These are phyloP conservation scores for Pseudogymnoascus sp. DNA, from an alignment of 2,329 filamentous ascomycete species.

Conservation along the genomic window DNA sequence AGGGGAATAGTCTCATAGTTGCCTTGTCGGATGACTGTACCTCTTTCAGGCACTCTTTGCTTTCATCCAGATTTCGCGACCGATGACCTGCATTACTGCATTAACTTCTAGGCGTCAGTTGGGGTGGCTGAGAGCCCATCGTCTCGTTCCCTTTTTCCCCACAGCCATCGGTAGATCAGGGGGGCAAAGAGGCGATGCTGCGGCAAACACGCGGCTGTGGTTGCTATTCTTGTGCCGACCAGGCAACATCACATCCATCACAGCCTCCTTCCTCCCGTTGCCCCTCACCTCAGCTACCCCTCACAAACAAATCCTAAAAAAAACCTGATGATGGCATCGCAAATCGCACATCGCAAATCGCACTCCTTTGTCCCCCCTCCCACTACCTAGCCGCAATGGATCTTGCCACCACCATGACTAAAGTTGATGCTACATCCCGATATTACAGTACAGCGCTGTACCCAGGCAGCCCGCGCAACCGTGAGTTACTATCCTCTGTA, in stretches of 20 bases:
- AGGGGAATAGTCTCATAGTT: neutral
- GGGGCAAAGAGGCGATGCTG: neutral
- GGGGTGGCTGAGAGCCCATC: neutral
- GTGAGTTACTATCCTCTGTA: no score
- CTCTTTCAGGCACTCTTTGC: neutral
- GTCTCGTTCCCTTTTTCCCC: neutral
- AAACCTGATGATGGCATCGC: neutral
- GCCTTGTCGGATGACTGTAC: neutral
- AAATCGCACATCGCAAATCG: neutral
- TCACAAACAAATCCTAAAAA: neutral
- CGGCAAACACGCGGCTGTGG: neutral
- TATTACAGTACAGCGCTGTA: no score
- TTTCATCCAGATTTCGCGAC: neutral
- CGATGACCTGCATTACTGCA: neutral
- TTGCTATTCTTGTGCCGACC: neutral
- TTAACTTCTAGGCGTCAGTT: neutral
- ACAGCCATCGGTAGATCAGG: neutral
- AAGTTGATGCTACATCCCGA: no score
- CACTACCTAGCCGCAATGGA: neutral
- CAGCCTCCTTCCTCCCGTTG: neutral
- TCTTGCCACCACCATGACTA: no score
- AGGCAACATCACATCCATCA: neutral
- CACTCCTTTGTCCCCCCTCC: neutral
- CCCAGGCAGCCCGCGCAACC: no score
- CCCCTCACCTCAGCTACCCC: neutral